Evolutionary conservation across 2,329 filamentous ascomycete genomes (phyloP), one percentile per base, ranked within the genome.

Genomic region (Aspergillus quadricinctus): DNA sequence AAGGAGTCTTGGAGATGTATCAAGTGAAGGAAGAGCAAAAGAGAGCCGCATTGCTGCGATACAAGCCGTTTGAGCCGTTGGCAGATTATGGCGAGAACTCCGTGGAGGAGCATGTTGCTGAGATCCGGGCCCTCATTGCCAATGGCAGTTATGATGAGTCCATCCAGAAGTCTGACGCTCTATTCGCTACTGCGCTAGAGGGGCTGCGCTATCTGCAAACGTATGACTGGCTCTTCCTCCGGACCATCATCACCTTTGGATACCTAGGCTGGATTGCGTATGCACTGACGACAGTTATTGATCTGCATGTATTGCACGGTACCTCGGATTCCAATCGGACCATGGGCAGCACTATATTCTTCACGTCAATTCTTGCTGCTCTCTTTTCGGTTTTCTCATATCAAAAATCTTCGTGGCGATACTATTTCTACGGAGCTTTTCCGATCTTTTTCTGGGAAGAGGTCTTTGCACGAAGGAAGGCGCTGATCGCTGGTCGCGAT

Each of bases 391-490:
- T 90, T 0, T 88, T 99, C 54, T 78, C 89, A 57, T 79, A 90
- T 56, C 93, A 95, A 48, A 83, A 85, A 48, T 96, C 92, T 1
- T 88, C 93, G 0, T 71, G 80, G 56, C 88, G 89, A 2, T 99
- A 99, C 72, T 99, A 97, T 68, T 84, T 85, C 1, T 99, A 99
- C 71, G 89, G 88, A 0, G 83, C 95, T 65, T 99, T 99, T 72
- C 94, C 94, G 0, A 86, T 96, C 2, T 83, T 90, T 56, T 97
- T 99, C 77, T 99, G 94, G 94, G 93, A 97, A 73, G 92, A 97
- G 68, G 90, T 97, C 0, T 93, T 88, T 72, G 89, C 90, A 3
- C 85, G 89, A 28, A 83, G 92, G 55, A 80, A 81, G 48, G 89
- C 89, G 45, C 73, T 97, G 11, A 67, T 76, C 5, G 81, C 86